Evolutionary conservation across 306 rosid genomes (phyloP).

Genomic region (Cucurbita moschata): DNA sequence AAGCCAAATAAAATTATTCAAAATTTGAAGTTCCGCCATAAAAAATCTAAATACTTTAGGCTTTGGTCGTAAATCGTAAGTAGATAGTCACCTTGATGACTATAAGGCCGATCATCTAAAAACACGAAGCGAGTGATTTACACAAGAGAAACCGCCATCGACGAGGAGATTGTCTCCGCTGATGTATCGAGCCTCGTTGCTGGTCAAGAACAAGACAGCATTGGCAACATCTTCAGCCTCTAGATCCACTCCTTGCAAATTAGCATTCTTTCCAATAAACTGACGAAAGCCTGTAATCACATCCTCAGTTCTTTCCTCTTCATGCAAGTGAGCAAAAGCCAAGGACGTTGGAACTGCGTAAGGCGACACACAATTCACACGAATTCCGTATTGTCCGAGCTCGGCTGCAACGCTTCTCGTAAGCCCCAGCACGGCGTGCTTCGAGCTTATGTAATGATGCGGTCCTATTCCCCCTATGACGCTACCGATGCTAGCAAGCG

Average conservation of each 20-base stretch:
- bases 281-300: constrained; percentile 22
- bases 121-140: constrained; percentile 37
- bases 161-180: constrained; percentile 64
- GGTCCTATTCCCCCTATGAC: constrained; percentile 39
- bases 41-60: not conserved
- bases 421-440: constrained; percentile 68
- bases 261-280: constrained; percentile 29
- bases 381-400: constrained; percentile 46
- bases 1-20: not conserved
- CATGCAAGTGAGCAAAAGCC: constrained; percentile 54
- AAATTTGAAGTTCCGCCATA: not conserved
- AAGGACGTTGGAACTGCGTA: constrained; percentile 35
- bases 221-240: constrained; percentile 57
- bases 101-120: constrained; percentile 27
- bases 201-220: constrained; percentile 69
- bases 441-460: constrained; percentile 65
- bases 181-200: constrained; percentile 57
- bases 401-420: constrained; percentile 77
- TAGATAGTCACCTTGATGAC: not conserved
- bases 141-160: constrained; percentile 57
- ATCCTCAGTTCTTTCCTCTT: constrained; percentile 56
- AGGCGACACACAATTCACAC: constrained; percentile 65
- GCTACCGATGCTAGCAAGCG: constrained; percentile 44
- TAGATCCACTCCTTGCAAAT: constrained; percentile 60
- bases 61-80: not conserved